Evolutionary conservation across 257 asterid species (phyloP), one percentile per base, ranked within the genome.

Genomic region (Nyctanthes arbortristis): DNA sequence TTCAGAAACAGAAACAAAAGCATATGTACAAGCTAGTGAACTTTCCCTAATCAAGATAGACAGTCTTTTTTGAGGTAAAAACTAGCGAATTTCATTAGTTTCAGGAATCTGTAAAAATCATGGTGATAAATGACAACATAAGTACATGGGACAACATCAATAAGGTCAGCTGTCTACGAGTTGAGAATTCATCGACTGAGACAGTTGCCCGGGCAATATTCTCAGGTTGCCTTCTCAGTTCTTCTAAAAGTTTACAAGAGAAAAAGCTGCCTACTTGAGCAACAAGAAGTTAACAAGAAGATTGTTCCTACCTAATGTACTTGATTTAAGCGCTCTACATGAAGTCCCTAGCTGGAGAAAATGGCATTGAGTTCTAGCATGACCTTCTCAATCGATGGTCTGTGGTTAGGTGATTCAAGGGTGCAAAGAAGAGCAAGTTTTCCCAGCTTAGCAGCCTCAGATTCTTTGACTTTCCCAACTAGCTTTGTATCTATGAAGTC

Each of bases 351-450:
- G 39, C 56, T 22, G 36, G 78, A 63, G 32, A 57, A 28, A 30
- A 80, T 65, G 57, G 63, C 77, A 35, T 86, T 73, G 70, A 93
- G 76, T 75, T 84, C 93, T 75, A 76, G 89, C 89, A 88, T 85
- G 68, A 93, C 83, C 0, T 78, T 32, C 39, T 79, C 88, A 36
- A 88, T 88, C 27, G 80, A 81, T 4, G 97, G 98, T 82, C 98
- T 88, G 37, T 60, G 89, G 56, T 76, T 60, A 3, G 96, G 92
- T 27, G 68, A 79, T 32, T 90, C 98, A 0, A 87, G 88, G 0
- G 96, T 90, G 92, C 98, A 93, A 60, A 88, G 91, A 54, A 80
- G 84, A 31, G 98, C 96, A 9, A 93, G 69, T 75, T 93, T 92
- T 33, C 93, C 93, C 2, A 93, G 83, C 80, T 88, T 81, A 45